These are phyloP conservation scores for Peterozyma xylosa DNA, from an alignment of 805 yeast species.

Conservation along the genomic window DNA sequence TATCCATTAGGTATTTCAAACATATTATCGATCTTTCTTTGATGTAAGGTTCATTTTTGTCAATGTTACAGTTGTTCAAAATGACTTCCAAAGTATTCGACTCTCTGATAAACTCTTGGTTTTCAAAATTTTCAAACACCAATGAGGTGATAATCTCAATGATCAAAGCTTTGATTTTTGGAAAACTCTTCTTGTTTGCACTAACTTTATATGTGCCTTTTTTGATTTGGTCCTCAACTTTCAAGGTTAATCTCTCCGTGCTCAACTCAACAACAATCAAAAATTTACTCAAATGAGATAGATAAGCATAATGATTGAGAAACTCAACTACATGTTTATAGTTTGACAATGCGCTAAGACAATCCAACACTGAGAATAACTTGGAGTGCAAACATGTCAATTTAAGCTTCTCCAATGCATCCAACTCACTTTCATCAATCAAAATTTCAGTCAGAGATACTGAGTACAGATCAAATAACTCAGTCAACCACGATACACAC, in stretches of 20 bases:
- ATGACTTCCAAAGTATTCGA: constrained; percentile 64
- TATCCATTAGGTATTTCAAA: constrained; percentile 55
- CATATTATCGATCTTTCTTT: constrained; percentile 82
- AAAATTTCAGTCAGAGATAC: constrained; percentile 13
- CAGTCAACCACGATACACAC: constrained; percentile 33
- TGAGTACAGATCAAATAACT: constrained; percentile 19
- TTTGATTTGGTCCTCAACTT: constrained; percentile 13
- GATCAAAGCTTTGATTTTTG: constrained; percentile 57
- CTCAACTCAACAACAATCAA: constrained; percentile 33
- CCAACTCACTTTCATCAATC: background rate
- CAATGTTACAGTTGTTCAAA: constrained; percentile 77
- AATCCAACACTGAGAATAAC: constrained; percentile 15
- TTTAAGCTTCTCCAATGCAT: constrained; percentile 1
- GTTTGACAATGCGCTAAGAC: constrained; percentile 26
- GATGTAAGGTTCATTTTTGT: constrained; percentile 80
- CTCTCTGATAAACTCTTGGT: constrained; percentile 64
- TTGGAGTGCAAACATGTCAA: constrained; percentile 12
- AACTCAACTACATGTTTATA: constrained; percentile 32
- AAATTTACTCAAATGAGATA: constrained; percentile 26
- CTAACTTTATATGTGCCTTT: background rate
- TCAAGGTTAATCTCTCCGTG: constrained; percentile 26
- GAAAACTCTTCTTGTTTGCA: constrained; percentile 33
- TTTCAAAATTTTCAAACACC: constrained; percentile 37
- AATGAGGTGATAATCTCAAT: constrained; percentile 61
- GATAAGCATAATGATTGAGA: constrained; percentile 30